Percentiles rank a stretch among this genome's conserved stretches.
phyloP scores from a whole-genome alignment of 768 basidiomycete genomes.

The Exsudoporus frostii region DNA sequence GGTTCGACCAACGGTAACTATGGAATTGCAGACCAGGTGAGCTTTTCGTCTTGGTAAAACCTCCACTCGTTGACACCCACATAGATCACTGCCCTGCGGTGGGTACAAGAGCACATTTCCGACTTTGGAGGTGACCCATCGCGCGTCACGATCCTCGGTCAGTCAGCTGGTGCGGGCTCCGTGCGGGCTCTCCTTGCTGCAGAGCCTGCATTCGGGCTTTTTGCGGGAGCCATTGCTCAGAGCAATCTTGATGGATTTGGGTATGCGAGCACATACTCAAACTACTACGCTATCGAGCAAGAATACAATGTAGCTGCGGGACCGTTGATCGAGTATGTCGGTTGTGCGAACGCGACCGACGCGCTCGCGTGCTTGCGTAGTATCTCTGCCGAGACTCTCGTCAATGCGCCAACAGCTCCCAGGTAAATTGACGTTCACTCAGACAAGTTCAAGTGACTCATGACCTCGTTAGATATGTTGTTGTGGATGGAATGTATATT shows the following conservation, averaged over 20 bases:
- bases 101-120: slow-evolving; percentile 51
- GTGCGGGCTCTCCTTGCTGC: slow-evolving; percentile 39
- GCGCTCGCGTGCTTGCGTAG: slow-evolving; percentile 6
- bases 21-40: slow-evolving; percentile 11
- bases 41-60: not conserved
- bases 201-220: slow-evolving; percentile 36
- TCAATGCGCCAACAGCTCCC: slow-evolving; percentile 3
- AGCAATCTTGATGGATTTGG: slow-evolving; percentile 50
- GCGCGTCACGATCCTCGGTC: slow-evolving; percentile 50
- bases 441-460: not conserved
- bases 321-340: slow-evolving; percentile 38
- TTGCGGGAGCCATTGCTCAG: slow-evolving; percentile 39
- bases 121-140: slow-evolving; percentile 57
- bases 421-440: not conserved
- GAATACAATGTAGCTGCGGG: slow-evolving; percentile 33
- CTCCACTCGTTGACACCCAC: not conserved
- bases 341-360: slow-evolving; percentile 29
- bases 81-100: slow-evolving; percentile 32
- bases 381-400: slow-evolving; percentile 4
- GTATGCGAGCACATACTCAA: slow-evolving; percentile 47
- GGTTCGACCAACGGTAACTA: slow-evolving; percentile 12
- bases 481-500: slow-evolving; percentile 49
- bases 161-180: slow-evolving; percentile 51
- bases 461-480: slow-evolving; percentile 17
- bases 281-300: slow-evolving; percentile 46